Evolutionary conservation across 1,139 yeast species (phyloP).

Genomic region (Pneumocystis jirovecii): DNA sequence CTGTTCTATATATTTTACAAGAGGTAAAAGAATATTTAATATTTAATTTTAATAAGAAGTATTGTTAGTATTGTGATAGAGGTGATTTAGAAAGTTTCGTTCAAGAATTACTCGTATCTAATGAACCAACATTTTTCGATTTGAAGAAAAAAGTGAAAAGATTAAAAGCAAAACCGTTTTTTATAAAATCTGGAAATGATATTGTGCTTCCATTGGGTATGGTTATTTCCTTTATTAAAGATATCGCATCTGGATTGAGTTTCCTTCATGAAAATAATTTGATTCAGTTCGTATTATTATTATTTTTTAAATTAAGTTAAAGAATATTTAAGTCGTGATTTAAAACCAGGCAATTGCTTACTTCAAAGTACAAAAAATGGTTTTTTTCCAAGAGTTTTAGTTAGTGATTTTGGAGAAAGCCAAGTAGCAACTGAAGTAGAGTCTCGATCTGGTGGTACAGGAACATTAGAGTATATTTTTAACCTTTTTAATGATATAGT

Average conservation of each 20-base stretch:
- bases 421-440: conserved; percentile 49
- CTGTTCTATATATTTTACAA: conserved; percentile 70
- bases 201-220: conserved; percentile 24
- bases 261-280: conserved; percentile 62
- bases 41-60: neutral
- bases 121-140: conserved; percentile 11
- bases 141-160: conserved; percentile 12
- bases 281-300: conserved; percentile 32
- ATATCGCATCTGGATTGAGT: conserved; percentile 52
- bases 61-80: conserved; percentile 49
- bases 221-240: conserved; percentile 51
- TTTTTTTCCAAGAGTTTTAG: conserved; percentile 49
- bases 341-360: conserved; percentile 77
- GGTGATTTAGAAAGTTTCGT: conserved; percentile 70
- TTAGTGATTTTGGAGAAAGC: conserved; percentile 85
- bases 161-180: conserved; percentile 2
- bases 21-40: conserved; percentile 25
- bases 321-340: conserved; percentile 34
- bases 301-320: neutral
- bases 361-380: conserved; percentile 19
- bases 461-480: conserved; percentile 74
- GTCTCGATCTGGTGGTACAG: conserved; percentile 60
- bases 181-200: neutral
- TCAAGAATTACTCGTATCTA: conserved; percentile 6
- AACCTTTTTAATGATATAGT: conserved; percentile 47